phyloP scores from a whole-genome alignment of 2,329 filamentous ascomycete species.

The Aspergillus flavus region DNA sequence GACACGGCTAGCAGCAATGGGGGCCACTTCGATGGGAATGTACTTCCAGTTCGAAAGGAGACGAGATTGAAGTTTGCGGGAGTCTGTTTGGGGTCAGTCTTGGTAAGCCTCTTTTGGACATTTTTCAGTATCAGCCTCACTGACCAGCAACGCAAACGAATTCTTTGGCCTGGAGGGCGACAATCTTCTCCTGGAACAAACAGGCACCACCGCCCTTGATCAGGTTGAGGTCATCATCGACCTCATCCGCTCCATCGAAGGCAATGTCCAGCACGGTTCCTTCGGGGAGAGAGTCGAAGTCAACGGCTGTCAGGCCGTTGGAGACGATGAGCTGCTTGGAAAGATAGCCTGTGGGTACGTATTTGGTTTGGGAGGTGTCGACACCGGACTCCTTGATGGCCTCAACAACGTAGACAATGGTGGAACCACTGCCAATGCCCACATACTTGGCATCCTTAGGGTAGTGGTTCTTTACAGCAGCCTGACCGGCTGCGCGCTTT shows the following conservation, averaged over 20 bases:
- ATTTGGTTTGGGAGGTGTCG: slow-evolving; percentile 66
- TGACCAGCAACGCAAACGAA: slow-evolving; percentile 84
- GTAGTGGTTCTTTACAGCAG: slow-evolving; percentile 64
- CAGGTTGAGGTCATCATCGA: slow-evolving; percentile 90
- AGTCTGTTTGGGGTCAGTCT: slow-evolving; percentile 59
- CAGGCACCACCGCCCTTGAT: slow-evolving; percentile 99
- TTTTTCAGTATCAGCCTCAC: slow-evolving; percentile 24
- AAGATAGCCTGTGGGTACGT: slow-evolving; percentile 90
- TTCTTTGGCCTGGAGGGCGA: slow-evolving; percentile 79
- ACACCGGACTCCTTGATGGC: slow-evolving; percentile 58
- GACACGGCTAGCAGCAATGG: slow-evolving; percentile 77
- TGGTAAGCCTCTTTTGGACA: neutral
- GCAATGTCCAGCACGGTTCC: slow-evolving; percentile 75
- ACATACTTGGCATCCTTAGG: slow-evolving; percentile 58
- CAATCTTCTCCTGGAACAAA: slow-evolving; percentile 95
- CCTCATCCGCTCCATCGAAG: slow-evolving; percentile 96
- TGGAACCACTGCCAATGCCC: slow-evolving; percentile 67
- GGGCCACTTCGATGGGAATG: slow-evolving; percentile 92
- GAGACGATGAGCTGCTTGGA: slow-evolving; percentile 82
- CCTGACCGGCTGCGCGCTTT: slow-evolving; percentile 61
- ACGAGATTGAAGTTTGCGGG: slow-evolving; percentile 80
- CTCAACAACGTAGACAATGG: slow-evolving; percentile 69
- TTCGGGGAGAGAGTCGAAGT: slow-evolving; percentile 73
- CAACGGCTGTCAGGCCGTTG: slow-evolving; percentile 75
- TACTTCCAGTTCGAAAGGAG: slow-evolving; percentile 76